A percentile compares a stretch with the other conserved stretches of the same genome.
phyloP scores from a whole-genome alignment of 306 rosid genomes.

The Benincasa hispida region DNA sequence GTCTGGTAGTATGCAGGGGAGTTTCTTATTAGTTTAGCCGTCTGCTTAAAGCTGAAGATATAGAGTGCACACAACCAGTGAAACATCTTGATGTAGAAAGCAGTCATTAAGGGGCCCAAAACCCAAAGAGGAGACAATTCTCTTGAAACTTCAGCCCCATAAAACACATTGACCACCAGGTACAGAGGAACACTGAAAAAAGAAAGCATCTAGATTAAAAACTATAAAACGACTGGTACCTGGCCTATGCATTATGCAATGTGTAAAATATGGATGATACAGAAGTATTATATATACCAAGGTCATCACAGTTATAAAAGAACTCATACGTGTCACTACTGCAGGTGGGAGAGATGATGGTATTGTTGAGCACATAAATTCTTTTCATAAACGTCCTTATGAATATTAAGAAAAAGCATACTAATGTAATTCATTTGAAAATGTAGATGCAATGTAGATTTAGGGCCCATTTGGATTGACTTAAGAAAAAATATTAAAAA shows the following conservation, averaged over 20 bases:
- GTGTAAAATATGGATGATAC: background rate
- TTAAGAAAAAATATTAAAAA: no score
- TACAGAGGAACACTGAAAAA: slow-evolving; percentile 60
- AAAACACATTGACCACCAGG: slow-evolving; percentile 42
- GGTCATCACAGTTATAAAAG: background rate
- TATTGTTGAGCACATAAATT: background rate
- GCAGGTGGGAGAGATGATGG: background rate
- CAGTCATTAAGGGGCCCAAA: slow-evolving; percentile 52
- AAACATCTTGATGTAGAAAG: slow-evolving; percentile 50
- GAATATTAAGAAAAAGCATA: background rate
- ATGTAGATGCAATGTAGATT: background rate
- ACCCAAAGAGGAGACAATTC: slow-evolving; percentile 85
- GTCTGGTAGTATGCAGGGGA: slow-evolving; percentile 42
- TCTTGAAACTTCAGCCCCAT: slow-evolving; percentile 67
- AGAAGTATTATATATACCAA: background rate
- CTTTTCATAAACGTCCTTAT: background rate
- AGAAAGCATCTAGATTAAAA: background rate
- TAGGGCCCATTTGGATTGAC: no score
- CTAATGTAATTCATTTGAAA: background rate
- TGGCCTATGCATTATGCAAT: background rate
- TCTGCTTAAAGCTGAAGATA: slow-evolving; percentile 65
- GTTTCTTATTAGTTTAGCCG: slow-evolving; percentile 35
- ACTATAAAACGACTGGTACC: background rate
- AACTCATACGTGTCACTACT: background rate
- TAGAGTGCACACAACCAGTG: slow-evolving; percentile 45